Evolutionary conservation across 1,139 yeast genomes (phyloP).

Genomic region (Pichia terricola): DNA sequence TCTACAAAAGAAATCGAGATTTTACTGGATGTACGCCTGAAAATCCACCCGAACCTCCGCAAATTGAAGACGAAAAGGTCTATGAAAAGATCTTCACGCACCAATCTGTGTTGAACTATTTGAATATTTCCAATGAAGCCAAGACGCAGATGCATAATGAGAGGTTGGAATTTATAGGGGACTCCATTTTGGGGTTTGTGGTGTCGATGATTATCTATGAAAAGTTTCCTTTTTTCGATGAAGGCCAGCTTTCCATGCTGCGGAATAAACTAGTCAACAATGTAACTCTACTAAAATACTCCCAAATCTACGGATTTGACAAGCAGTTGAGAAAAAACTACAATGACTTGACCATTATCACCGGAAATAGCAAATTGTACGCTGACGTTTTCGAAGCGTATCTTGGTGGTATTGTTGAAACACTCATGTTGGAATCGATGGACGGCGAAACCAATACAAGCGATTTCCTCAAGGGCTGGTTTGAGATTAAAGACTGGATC

Average conservation of each 20-base stretch:
- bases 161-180: constrained; percentile 85
- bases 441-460: constrained; percentile 28
- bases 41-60: constrained; percentile 60
- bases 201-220: constrained; percentile 59
- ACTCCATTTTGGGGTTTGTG: constrained; percentile 65
- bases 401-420: constrained; percentile 53
- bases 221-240: constrained; percentile 59
- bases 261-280: constrained; percentile 68
- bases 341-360: constrained; percentile 27
- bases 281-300: constrained; percentile 58
- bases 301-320: constrained; percentile 61
- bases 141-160: constrained; percentile 65
- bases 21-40: constrained; percentile 1
- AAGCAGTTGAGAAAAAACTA: constrained; percentile 41
- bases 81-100: constrained; percentile 72
- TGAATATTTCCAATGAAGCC: constrained; percentile 45
- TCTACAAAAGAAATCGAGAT: constrained; percentile 7
- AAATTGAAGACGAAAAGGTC: constrained; percentile 48
- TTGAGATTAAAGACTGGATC: constrained; percentile 51
- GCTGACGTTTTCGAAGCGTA: constrained; percentile 86
- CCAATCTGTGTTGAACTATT: constrained; percentile 55
- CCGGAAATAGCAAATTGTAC: constrained; percentile 42
- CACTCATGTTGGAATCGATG: constrained; percentile 12
- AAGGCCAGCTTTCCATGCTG: constrained; percentile 68
- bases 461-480: constrained; percentile 36